Evolutionary conservation across 345 rosid species (phyloP).

Genomic region (Populus nigra): DNA sequence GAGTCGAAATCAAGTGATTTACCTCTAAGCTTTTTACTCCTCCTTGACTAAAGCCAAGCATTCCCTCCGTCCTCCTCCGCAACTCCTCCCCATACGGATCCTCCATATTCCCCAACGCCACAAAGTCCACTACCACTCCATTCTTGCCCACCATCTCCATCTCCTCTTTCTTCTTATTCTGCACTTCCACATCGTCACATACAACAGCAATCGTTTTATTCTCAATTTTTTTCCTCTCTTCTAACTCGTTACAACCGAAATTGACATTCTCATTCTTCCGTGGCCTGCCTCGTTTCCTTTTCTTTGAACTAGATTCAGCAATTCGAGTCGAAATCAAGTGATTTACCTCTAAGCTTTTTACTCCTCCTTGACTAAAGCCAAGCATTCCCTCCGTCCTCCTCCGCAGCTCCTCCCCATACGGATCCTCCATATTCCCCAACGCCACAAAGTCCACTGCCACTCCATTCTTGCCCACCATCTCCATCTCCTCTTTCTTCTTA

Average conservation of each 20-base stretch:
- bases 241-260: constrained; percentile 5
- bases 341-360: neutral
- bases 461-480: constrained; percentile 18
- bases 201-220: neutral
- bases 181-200: neutral
- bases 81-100: constrained; percentile 56
- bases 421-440: constrained; percentile 38
- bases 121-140: constrained; percentile 32
- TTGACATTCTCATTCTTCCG: constrained; percentile 11
- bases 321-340: neutral
- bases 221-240: constrained; percentile 6
- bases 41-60: constrained; percentile 18
- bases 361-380: constrained; percentile 1
- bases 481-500: neutral
- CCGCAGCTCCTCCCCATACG: constrained; percentile 54
- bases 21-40: neutral
- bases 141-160: constrained; percentile 9
- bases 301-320: constrained; percentile 1
- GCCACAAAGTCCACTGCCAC: constrained; percentile 30
- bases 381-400: constrained; percentile 49
- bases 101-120: constrained; percentile 31
- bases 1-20: neutral
- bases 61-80: constrained; percentile 50
- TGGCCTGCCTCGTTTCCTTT: constrained; percentile 19
- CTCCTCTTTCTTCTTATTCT: neutral